phyloP scores from a whole-genome alignment of 192 early-diverging fungal genomes.

The Geranomyces variabilis region DNA sequence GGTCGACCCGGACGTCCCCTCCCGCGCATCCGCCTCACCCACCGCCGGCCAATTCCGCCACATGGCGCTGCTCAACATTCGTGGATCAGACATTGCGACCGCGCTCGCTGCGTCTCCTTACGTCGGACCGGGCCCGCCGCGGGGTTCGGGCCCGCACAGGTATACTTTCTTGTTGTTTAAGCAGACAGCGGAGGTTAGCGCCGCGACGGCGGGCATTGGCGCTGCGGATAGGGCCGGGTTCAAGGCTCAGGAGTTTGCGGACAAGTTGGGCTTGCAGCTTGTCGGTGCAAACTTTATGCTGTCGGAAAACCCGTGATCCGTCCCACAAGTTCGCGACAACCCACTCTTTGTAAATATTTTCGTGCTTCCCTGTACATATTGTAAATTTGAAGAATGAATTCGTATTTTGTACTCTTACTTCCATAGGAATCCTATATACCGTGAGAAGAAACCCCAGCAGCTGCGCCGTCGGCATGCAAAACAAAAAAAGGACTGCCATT shows the following conservation, averaged over 20 bases:
- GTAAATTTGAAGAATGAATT: no score
- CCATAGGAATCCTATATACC: no score
- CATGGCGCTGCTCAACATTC: slow-evolving; percentile 59
- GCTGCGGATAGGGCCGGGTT: neutral
- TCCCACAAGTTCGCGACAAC: no score
- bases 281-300: slow-evolving; percentile 4
- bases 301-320: slow-evolving; percentile 1
- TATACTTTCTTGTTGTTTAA: slow-evolving; percentile 1
- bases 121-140: neutral
- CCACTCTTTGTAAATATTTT: no score
- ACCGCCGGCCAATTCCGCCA: slow-evolving; percentile 57
- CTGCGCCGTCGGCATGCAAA: no score
- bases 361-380: no score
- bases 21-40: slow-evolving; percentile 35
- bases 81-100: neutral
- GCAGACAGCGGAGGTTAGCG: neutral
- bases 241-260: neutral
- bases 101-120: neutral
- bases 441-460: no score
- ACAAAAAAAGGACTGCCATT: no score
- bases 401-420: no score
- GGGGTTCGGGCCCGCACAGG: neutral
- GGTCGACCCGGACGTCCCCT: slow-evolving; percentile 64
- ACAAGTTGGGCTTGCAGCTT: neutral
- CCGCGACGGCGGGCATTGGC: neutral